These are phyloP conservation scores for Purshia tridentata DNA, from an alignment of 306 rosid genomes.

Conservation along the genomic window DNA sequence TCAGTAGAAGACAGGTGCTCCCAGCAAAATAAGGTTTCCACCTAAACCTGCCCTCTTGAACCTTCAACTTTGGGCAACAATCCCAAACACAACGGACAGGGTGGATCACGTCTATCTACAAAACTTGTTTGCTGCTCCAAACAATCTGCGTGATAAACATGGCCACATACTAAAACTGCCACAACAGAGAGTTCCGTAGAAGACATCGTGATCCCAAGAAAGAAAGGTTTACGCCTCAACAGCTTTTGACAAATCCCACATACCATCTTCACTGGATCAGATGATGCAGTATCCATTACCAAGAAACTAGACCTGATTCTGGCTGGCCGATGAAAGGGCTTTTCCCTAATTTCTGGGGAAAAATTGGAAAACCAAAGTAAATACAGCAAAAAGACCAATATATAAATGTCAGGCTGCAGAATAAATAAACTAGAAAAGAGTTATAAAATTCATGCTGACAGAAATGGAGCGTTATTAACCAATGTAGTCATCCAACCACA, in stretches of 20 bases:
- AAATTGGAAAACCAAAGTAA: neutral
- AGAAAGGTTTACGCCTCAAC: slow-evolving; percentile 50
- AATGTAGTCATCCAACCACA: neutral
- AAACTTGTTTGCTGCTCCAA: slow-evolving; percentile 61
- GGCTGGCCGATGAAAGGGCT: slow-evolving; percentile 54
- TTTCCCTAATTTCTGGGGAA: slow-evolving; percentile 52
- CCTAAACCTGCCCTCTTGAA: slow-evolving; percentile 31
- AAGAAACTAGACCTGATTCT: slow-evolving; percentile 61
- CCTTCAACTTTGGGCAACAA: slow-evolving; percentile 36
- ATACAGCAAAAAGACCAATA: neutral
- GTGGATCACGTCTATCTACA: slow-evolving; percentile 65
- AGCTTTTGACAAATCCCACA: slow-evolving; percentile 76
- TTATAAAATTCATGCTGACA: neutral
- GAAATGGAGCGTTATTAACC: neutral
- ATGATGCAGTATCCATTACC: slow-evolving; percentile 40
- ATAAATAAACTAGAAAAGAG: neutral
- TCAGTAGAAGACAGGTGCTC: slow-evolving; percentile 46
- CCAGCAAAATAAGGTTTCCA: slow-evolving; percentile 43
- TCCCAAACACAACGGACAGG: slow-evolving; percentile 62
- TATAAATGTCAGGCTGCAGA: neutral
- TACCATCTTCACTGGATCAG: slow-evolving; percentile 45
- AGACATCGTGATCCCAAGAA: slow-evolving; percentile 45
- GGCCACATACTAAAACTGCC: slow-evolving; percentile 87
- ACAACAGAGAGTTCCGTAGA: slow-evolving; percentile 61
- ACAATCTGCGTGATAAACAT: slow-evolving; percentile 82